Percentiles rank a stretch among this genome's conserved stretches.
These are phyloP conservation scores for Xylaria cubensis DNA, from an alignment of 495 filamentous ascomycete genomes.

Conservation along the genomic window DNA sequence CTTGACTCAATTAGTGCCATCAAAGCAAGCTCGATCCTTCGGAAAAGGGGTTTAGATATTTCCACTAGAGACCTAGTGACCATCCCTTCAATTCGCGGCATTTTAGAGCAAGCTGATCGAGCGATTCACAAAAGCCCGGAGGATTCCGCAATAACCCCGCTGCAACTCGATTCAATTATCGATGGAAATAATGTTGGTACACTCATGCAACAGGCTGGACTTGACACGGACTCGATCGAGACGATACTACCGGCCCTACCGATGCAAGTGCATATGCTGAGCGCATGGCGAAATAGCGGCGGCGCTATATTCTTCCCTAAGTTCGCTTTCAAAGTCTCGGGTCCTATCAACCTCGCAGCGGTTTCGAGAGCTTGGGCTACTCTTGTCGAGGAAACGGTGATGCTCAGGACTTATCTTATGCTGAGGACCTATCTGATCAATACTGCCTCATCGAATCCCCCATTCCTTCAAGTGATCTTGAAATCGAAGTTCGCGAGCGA, in stretches of 20 bases:
- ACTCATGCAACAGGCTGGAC: slow-evolving; percentile 36
- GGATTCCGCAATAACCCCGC: background rate
- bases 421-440: slow-evolving; percentile 68
- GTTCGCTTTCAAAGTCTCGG: slow-evolving; percentile 60
- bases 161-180: slow-evolving; percentile 34
- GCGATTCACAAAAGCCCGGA: background rate
- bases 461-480: slow-evolving; percentile 62
- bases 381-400: slow-evolving; percentile 58
- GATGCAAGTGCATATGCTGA: slow-evolving; percentile 76
- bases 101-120: slow-evolving; percentile 43
- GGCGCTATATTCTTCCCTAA: slow-evolving; percentile 67
- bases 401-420: slow-evolving; percentile 71
- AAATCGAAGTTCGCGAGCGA: slow-evolving; percentile 33
- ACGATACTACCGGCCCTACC: slow-evolving; percentile 66
- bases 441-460: slow-evolving; percentile 49
- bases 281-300: slow-evolving; percentile 67
- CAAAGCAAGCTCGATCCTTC: slow-evolving; percentile 69
- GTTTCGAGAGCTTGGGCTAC: slow-evolving; percentile 61
- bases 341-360: slow-evolving; percentile 42
- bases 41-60: slow-evolving; percentile 62
- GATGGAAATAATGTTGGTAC: slow-evolving; percentile 39
- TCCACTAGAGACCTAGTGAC: slow-evolving; percentile 70
- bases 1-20: slow-evolving; percentile 92
- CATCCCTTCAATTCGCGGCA: slow-evolving; percentile 66
- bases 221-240: slow-evolving; percentile 56